Base-by-base conservation (phyloP, 2,329 filamentous ascomycete genomes). In the Fusarium pseudonygamai region DNA sequence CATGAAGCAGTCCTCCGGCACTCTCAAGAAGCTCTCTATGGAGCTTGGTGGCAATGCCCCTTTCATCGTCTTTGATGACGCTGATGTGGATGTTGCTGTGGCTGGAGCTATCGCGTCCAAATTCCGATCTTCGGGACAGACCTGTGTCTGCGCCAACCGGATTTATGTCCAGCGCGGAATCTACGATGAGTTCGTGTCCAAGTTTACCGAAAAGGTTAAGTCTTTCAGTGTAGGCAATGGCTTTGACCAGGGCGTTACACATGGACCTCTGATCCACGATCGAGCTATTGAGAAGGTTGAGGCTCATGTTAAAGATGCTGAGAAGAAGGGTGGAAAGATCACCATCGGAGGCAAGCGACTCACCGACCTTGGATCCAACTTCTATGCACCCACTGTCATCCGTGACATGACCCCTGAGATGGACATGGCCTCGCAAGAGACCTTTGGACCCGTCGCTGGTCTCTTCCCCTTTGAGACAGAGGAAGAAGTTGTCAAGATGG, bases 1-100 rank as follows among this genome's bases (percentile, higher is more conserved):
- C 61, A 97, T 98, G 95, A 93, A 93, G 85, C 95, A 98, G 83
- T 92, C 93, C 16, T 90, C 95, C 0, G 88, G 89, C 45, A 97
- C 95, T 0, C 85, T 98, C 75, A 98, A 98, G 88, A 89, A 91
- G 75, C 81, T 91, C 45, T 96, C 93, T 1, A 93, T 97, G 81
- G 96, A 98, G 81, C 92, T 98, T 3, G 96, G 96, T 61, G 96
- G 96, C 53, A 98, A 98, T 81, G 93, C 96, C 1, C 96, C 96
- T 3, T 97, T 98, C 81, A 98, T 98, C 75, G 94, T 98, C 39
- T 98, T 98, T 79, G 95, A 98, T 79, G 96, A 98, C 79, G 93
- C 96, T 26, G 94, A 98, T 79, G 84, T 98, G 26, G 95, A 98
- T 67, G 85, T 86, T 9, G 96, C 96, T 6, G 94, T 98, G 2